These are phyloP conservation scores for Leccinum rimulosum DNA, from an alignment of 768 basidiomycete genomes.

Conservation along the genomic window DNA sequence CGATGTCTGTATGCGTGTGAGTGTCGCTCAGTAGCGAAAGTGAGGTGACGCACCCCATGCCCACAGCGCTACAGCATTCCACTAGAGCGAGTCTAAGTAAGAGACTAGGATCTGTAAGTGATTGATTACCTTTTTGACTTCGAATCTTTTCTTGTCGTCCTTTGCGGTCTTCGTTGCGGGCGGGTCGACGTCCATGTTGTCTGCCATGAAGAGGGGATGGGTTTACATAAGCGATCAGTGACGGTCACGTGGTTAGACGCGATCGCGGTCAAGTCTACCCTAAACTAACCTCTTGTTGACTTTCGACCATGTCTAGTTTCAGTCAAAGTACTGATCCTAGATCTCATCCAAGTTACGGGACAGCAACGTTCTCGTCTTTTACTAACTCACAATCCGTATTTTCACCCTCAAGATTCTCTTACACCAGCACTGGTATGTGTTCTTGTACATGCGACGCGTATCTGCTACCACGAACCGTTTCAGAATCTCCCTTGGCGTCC, in stretches of 20 bases:
- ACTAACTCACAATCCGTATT: conserved; percentile 52
- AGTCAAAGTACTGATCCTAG: conserved; percentile 43
- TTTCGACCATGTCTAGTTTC: conserved; percentile 41
- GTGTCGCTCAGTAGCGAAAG: background rate
- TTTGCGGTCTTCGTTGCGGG: conserved; percentile 42
- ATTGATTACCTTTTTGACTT: conserved; percentile 90
- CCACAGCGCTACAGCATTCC: conserved; percentile 99
- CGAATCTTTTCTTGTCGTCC: conserved; percentile 83
- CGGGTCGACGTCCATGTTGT: conserved; percentile 71
- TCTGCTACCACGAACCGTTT: conserved; percentile 4
- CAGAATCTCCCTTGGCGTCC: conserved; percentile 47
- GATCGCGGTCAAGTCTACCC: conserved; percentile 40
- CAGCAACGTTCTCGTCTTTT: conserved; percentile 53
- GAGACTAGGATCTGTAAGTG: background rate
- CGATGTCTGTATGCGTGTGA: conserved; percentile 66
- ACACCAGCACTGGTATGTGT: conserved; percentile 51
- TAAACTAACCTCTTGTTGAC: conserved; percentile 28
- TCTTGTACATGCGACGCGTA: background rate
- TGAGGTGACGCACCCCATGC: conserved; percentile 76
- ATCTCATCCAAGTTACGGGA: conserved; percentile 60
- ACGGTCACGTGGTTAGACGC: conserved; percentile 37
- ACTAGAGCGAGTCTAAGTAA: conserved; percentile 47
- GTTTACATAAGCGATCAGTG: conserved; percentile 16
- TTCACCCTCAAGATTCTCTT: conserved; percentile 61
- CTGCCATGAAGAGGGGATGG: conserved; percentile 43